Percentiles rank a stretch among this genome's conserved stretches.
These are phyloP conservation scores for Colletotrichum echinochloae DNA, from an alignment of 2,329 filamentous ascomycete genomes.

Conservation along the genomic window DNA sequence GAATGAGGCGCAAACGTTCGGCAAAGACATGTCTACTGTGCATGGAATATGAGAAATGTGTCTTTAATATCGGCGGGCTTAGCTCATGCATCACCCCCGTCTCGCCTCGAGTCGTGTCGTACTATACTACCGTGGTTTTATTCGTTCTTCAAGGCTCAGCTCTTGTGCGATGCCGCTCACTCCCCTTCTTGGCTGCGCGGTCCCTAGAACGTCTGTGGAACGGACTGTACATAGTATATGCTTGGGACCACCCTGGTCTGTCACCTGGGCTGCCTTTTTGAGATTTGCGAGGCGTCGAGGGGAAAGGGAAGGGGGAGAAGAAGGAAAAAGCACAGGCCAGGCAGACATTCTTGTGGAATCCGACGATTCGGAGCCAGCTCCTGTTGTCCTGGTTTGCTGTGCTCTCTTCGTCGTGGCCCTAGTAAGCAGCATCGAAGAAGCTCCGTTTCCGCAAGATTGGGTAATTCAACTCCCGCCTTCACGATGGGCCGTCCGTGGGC, in stretches of 20 bases:
- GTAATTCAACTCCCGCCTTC: conserved; percentile 15
- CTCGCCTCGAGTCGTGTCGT: conserved; percentile 13
- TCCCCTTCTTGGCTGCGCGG: conserved; percentile 18
- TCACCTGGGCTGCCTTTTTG: conserved; percentile 15
- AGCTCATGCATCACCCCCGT: neutral
- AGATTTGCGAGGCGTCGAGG: conserved; percentile 35
- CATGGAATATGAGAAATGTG: conserved; percentile 5
- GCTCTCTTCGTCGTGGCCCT: neutral
- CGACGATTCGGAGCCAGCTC: conserved; percentile 31
- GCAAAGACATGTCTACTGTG: conserved; percentile 4
- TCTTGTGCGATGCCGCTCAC: neutral
- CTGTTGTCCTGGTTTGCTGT: neutral
- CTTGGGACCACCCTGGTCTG: conserved; percentile 25
- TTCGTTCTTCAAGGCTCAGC: conserved; percentile 11
- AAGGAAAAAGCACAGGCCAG: conserved; percentile 24
- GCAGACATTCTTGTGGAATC: neutral
- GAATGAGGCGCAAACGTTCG: conserved; percentile 33
- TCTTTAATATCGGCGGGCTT: conserved; percentile 1
- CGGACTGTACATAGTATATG: neutral
- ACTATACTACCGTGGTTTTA: neutral
- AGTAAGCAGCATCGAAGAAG: conserved; percentile 14
- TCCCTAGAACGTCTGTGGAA: conserved; percentile 35
- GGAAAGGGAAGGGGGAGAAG: neutral
- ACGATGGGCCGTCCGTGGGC: neutral
- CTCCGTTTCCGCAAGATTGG: conserved; percentile 19